Conservation (phyloP, 768 basidiomycete species). For the Cubamyces sp. region DNA sequence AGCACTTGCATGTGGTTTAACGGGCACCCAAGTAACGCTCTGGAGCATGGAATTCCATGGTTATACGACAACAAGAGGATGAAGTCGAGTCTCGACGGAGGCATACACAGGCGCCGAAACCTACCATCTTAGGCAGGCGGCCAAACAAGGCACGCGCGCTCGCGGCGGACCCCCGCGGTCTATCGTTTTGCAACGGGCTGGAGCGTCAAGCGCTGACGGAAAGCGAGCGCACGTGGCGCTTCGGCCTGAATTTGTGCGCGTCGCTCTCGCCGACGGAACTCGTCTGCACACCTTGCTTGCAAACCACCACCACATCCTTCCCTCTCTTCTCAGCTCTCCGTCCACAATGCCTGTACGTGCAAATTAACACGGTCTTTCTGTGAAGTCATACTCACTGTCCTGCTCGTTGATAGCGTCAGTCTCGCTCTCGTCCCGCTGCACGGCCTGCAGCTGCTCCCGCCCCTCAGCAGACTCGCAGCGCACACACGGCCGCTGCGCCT, state of each 20-base stretch:
- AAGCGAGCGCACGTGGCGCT: slow-evolving; percentile 28
- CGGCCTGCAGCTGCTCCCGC: slow-evolving; percentile 49
- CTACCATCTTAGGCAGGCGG: too few relatives aligned
- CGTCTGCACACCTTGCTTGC: slow-evolving; percentile 24
- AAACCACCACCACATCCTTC: slow-evolving; percentile 28
- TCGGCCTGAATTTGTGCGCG: slow-evolving; percentile 29
- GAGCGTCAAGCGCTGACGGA: slow-evolving; percentile 8
- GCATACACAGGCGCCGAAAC: too few relatives aligned
- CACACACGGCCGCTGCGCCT: slow-evolving; percentile 54
- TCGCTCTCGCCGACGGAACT: slow-evolving; percentile 22
- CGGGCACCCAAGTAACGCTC: too few relatives aligned
- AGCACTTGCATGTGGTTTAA: too few relatives aligned
- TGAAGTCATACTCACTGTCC: background rate
- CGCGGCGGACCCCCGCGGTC: too few relatives aligned
- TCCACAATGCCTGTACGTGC: slow-evolving; percentile 53
- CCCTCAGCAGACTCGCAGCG: slow-evolving; percentile 48
- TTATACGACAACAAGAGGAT: too few relatives aligned
- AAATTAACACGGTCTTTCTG: background rate
- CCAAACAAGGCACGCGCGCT: too few relatives aligned
- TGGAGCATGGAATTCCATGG: too few relatives aligned
- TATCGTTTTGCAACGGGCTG: too few relatives aligned
- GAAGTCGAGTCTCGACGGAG: too few relatives aligned
- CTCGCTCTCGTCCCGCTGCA: slow-evolving; percentile 64
- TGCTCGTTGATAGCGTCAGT: slow-evolving; percentile 61
- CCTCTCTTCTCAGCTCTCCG: slow-evolving; percentile 4